Percentiles rank a stretch among this genome's conserved stretches.
Conservation (phyloP, 148 eudicot genomes). For the Chenopodium berlandieri region DNA sequence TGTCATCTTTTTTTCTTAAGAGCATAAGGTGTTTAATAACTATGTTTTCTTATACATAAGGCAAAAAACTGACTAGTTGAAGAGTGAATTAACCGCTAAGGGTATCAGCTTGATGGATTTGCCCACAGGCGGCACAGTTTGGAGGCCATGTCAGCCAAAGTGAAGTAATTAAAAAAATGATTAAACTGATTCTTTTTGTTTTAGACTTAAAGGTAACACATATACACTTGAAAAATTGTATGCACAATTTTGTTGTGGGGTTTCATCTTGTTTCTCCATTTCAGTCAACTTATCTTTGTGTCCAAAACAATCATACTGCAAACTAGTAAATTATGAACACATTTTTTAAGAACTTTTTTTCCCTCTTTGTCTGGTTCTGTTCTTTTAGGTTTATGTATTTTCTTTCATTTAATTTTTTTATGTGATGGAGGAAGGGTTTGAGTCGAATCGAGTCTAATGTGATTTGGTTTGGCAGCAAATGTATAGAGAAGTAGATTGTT, state of each 20-base stretch:
- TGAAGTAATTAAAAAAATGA: not conserved
- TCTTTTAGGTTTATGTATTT: no score
- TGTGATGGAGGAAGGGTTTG: no score
- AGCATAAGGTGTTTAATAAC: no score
- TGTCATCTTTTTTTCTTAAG: no score
- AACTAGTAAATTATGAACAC: not conserved
- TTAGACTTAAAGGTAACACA: not conserved
- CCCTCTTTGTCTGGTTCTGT: not conserved
- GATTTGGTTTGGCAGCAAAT: no score
- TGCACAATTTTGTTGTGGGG: not conserved
- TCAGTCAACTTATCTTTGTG: not conserved
- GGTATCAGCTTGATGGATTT: slow-evolving; percentile 86
- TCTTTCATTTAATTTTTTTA: no score
- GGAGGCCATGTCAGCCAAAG: slow-evolving; percentile 74
- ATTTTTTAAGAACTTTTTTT: not conserved
- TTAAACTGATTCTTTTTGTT: not conserved
- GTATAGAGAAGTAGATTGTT: no score
- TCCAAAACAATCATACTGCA: not conserved
- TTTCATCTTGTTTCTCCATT: not conserved
- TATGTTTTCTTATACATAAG: no score
- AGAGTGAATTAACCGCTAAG: slow-evolving; percentile 49
- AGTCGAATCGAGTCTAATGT: no score
- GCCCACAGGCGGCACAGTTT: slow-evolving; percentile 53
- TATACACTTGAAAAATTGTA: not conserved
- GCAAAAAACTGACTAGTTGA: slow-evolving; percentile 52